Evolutionary conservation across 108 stramenopile species (phyloP).

Genomic region (Skeletonema tropicum): DNA sequence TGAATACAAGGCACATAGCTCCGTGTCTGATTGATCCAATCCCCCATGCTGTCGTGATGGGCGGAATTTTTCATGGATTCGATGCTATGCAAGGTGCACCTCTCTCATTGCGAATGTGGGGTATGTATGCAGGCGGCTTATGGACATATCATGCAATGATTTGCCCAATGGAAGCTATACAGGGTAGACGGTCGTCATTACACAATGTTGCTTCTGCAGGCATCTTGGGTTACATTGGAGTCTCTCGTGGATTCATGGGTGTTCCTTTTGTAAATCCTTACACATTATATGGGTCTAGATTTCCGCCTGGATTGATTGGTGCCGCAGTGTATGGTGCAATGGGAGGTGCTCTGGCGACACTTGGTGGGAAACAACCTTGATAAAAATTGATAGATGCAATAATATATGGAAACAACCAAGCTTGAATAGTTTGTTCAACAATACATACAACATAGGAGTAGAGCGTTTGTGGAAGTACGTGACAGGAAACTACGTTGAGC

Average conservation of each 20-base stretch:
- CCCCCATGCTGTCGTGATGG: conserved; percentile 16
- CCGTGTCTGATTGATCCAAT: conserved; percentile 41
- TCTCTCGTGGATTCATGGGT: conserved; percentile 43
- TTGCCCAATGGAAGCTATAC: conserved; percentile 73
- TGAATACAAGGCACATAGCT: conserved; percentile 7
- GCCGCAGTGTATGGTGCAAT: conserved; percentile 44
- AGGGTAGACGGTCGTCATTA: conserved; percentile 49
- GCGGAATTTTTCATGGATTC: conserved; percentile 33
- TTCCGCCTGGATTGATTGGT: conserved; percentile 29
- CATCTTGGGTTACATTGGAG: conserved; percentile 63
- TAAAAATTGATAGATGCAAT: neutral
- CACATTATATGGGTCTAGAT: conserved; percentile 25
- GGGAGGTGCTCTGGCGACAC: conserved; percentile 33
- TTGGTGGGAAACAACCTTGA: conserved; percentile 42
- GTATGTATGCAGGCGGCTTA: conserved; percentile 45
- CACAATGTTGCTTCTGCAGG: conserved; percentile 58
- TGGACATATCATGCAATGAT: conserved; percentile 59
- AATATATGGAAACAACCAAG: neutral
- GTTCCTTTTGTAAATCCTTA: conserved; percentile 60
- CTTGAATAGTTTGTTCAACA: neutral
- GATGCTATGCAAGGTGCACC: conserved; percentile 20
- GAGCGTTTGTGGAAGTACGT: neutral
- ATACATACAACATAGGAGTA: neutral
- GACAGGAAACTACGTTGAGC: too few species aligned
- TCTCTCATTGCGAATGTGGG: conserved; percentile 20